A percentile compares a stretch with the other conserved stretches of the same genome.
These are phyloP conservation scores for Sistotremastrum suecicum DNA, from an alignment of 768 basidiomycete genomes.

Conservation along the genomic window DNA sequence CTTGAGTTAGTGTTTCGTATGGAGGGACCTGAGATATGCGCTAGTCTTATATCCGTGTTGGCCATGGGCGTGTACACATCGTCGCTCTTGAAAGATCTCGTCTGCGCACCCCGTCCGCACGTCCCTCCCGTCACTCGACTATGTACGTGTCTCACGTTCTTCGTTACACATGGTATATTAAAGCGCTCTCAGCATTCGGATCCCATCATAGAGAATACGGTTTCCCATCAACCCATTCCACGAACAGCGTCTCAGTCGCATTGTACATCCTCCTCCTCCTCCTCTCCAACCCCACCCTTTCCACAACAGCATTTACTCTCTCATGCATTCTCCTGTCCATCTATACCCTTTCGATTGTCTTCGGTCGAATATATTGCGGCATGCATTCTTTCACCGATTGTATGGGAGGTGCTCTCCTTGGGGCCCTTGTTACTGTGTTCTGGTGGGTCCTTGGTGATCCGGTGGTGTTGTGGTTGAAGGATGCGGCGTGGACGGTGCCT, in stretches of 20 bases:
- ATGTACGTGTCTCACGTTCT: slow-evolving; percentile 32
- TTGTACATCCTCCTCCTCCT: slow-evolving; percentile 49
- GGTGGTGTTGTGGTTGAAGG: slow-evolving; percentile 25
- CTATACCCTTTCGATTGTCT: slow-evolving; percentile 62
- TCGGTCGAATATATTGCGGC: slow-evolving; percentile 69
- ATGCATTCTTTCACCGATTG: slow-evolving; percentile 86
- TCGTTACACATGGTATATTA: not conserved
- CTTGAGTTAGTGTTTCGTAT: not conserved
- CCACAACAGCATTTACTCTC: slow-evolving; percentile 27
- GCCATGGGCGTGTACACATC: slow-evolving; percentile 76
- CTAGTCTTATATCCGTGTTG: slow-evolving; percentile 53
- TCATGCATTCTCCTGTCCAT: slow-evolving; percentile 31
- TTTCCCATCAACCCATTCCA: slow-evolving; percentile 91
- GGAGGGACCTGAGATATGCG: slow-evolving; percentile 4
- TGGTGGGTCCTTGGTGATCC: slow-evolving; percentile 21
- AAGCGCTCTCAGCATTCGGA: slow-evolving; percentile 41
- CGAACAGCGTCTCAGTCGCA: slow-evolving; percentile 81
- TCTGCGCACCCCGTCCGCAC: slow-evolving; percentile 83
- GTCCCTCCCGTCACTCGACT: slow-evolving; percentile 84
- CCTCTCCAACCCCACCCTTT: slow-evolving; percentile 21
- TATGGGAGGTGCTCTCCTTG: slow-evolving; percentile 45
- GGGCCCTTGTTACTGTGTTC: slow-evolving; percentile 45
- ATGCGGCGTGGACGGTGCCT: slow-evolving; percentile 30
- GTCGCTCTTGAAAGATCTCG: slow-evolving; percentile 77
- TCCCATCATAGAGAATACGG: slow-evolving; percentile 84